Evolutionary conservation across 495 filamentous ascomycete species (phyloP), one percentile per base, ranked within the genome.

Genomic region (Podospora fimiseda): DNA sequence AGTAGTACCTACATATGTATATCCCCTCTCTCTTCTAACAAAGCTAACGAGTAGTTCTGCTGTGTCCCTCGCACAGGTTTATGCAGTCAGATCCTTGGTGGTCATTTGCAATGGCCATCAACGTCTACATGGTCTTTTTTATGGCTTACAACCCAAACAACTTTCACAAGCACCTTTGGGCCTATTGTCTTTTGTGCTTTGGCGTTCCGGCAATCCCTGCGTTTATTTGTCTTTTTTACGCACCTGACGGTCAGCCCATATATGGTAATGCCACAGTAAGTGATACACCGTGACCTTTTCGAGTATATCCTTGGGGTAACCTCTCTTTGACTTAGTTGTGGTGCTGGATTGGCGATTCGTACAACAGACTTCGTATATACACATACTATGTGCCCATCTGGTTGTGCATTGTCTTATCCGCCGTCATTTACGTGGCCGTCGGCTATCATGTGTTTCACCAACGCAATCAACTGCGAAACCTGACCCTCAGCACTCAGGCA

Each of bases 91-190:
- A 81, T 62, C 73, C 78, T 2, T 73, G 73, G 70, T 81, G 76
- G 80, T 79, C 76, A 33, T 71, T 90, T 46, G 84, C 84, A 53
- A 93, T 94, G 88, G 88, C 89, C 0, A 74, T 86, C 52, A 94
- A 94, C 59, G 89, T 93, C 51, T 90, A 87, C 63, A 75, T 94
- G 50, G 86, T 87, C 27, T 89, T 94, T 64, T 92, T 93, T 67
- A 78, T 79, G 50, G 79, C 80, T 40, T 88, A 82, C 56, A 80
- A 82, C 40, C 80, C 85, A 0, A 70, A 76, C 14, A 77, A 80
- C 21, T 77, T 92, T 47, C 82, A 83, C 8, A 70, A 69, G 6
- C 71, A 90, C 24, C 82, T 90, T 61, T 83, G 80, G 73, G 75
- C 80, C 41, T 94, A 94, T 57, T 69, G 81, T 8, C 19, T 85